These are phyloP conservation scores for Stachybotrys echinatus DNA, from an alignment of 2,329 filamentous ascomycete species.

Conservation along the genomic window DNA sequence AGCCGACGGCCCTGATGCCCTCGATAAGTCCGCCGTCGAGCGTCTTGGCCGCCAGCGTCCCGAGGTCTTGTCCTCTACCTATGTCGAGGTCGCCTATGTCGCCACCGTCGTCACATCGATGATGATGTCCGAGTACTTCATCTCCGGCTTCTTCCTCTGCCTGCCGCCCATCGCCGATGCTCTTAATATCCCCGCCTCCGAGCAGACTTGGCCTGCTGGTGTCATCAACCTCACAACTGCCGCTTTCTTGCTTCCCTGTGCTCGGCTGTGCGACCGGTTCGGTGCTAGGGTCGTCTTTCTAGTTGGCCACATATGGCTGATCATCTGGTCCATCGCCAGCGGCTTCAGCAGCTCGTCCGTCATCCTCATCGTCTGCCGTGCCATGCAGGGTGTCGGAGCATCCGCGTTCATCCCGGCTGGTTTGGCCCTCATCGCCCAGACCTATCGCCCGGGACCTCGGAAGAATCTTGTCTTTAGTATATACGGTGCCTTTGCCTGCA, in stretches of 20 bases:
- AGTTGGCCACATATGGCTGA: slow-evolving; percentile 57
- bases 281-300: slow-evolving; percentile 58
- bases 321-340: slow-evolving; percentile 61
- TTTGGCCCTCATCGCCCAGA: slow-evolving; percentile 65
- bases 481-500: slow-evolving; percentile 52
- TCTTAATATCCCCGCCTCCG: slow-evolving; percentile 55
- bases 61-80: slow-evolving; percentile 42
- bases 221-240: slow-evolving; percentile 55
- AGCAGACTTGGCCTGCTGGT: slow-evolving; percentile 59
- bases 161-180: slow-evolving; percentile 58
- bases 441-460: slow-evolving; percentile 64
- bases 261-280: slow-evolving; percentile 56
- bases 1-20: slow-evolving; percentile 3
- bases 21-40: slow-evolving; percentile 40
- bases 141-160: slow-evolving; percentile 72
- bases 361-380: slow-evolving; percentile 68
- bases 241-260: slow-evolving; percentile 56
- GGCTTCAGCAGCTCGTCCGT: slow-evolving; percentile 62
- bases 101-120: slow-evolving; percentile 58
- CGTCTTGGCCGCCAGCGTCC: slow-evolving; percentile 59
- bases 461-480: slow-evolving; percentile 64
- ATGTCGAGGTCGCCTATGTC: slow-evolving; percentile 58
- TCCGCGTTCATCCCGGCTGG: slow-evolving; percentile 64
- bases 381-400: slow-evolving; percentile 67
- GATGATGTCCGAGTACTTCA: slow-evolving; percentile 66